Conservation (phyloP, 1,284 basidiomycete genomes). For the Pyrrhoderma noxium region DNA sequence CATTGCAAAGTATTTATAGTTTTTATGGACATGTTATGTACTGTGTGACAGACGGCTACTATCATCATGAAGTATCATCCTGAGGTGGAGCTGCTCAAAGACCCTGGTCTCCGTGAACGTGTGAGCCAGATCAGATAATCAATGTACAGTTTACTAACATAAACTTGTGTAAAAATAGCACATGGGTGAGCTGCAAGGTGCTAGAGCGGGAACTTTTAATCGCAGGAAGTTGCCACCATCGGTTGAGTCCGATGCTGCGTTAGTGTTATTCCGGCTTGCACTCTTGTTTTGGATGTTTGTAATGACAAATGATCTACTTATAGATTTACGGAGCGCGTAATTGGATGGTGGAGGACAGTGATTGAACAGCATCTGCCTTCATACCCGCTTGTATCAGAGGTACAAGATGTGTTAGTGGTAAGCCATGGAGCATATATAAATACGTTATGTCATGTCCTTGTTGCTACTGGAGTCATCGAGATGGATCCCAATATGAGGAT, state of each 20-base stretch:
- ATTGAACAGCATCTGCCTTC: slow-evolving; percentile 35
- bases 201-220: slow-evolving; percentile 21
- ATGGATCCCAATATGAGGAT: slow-evolving; percentile 37
- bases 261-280: no score
- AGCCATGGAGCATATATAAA: slow-evolving; percentile 62
- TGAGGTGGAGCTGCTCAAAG: slow-evolving; percentile 34
- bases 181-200: slow-evolving; percentile 60
- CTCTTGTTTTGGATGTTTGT: background rate
- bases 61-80: slow-evolving; percentile 50
- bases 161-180: slow-evolving; percentile 32
- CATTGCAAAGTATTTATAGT: background rate
- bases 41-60: slow-evolving; percentile 52
- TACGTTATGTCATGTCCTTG: slow-evolving; percentile 41
- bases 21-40: no score
- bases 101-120: slow-evolving; percentile 52
- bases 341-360: slow-evolving; percentile 52
- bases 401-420: slow-evolving; percentile 47
- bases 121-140: slow-evolving; percentile 31
- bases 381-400: slow-evolving; percentile 15
- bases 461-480: slow-evolving; percentile 33
- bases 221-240: slow-evolving; percentile 21
- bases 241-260: slow-evolving; percentile 33
- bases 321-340: slow-evolving; percentile 37
- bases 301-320: background rate
- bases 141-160: background rate